Conservation (phyloP, 352 stramenopile species). For the Pythium volutum region DNA sequence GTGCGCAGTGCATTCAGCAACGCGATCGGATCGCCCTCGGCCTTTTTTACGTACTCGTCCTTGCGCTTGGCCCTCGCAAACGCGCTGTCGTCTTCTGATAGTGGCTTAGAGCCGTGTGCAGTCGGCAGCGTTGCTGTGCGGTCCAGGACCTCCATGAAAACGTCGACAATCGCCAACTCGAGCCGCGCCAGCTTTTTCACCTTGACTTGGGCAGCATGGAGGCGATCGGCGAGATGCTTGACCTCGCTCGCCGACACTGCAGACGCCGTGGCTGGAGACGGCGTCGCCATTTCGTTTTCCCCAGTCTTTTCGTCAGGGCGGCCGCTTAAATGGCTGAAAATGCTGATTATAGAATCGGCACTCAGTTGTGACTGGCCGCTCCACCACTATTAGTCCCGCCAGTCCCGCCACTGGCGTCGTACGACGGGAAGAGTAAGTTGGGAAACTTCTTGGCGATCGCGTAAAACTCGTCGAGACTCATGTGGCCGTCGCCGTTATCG, state of each 20-base stretch:
- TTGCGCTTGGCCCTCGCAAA: constrained; percentile 50
- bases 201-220: constrained; percentile 66
- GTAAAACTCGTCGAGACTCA: constrained; percentile 86
- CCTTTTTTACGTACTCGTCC: constrained; percentile 52
- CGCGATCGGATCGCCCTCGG: constrained; percentile 61
- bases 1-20: constrained; percentile 67
- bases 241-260: constrained; percentile 22
- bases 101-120: too few species aligned
- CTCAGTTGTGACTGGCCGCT: background rate
- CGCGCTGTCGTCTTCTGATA: constrained; percentile 13
- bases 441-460: constrained; percentile 88
- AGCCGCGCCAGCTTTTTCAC: constrained; percentile 58
- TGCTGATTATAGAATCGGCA: background rate
- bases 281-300: constrained; percentile 1
- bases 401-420: constrained; percentile 31
- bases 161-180: constrained; percentile 62
- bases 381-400: too few species aligned
- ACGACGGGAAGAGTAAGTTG: constrained; percentile 85
- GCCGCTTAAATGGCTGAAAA: too few species aligned
- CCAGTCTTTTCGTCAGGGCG: background rate
- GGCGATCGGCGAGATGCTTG: constrained; percentile 59
- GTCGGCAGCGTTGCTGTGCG: constrained; percentile 22
- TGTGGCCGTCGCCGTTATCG: constrained; percentile 67
- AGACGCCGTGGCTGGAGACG: background rate
- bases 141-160: constrained; percentile 72